Evolutionary conservation across 192 early-diverging fungal genomes (phyloP).

Genomic region (Oehlia diaphana): DNA sequence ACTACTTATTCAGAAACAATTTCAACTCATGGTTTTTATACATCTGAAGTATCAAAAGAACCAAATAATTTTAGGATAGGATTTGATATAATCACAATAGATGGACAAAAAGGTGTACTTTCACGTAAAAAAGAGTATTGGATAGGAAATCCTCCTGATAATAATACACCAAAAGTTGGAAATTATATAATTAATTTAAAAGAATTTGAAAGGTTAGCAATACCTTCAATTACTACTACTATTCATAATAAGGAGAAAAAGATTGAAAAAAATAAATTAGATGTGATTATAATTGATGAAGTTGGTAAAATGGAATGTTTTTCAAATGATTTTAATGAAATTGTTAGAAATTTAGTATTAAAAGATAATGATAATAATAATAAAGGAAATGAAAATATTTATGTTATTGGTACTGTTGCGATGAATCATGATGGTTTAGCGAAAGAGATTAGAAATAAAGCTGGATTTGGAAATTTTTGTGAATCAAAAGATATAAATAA

Average conservation of each 20-base stretch:
- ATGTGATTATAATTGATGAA: background rate
- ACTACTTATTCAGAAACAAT: background rate
- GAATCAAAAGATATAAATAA: background rate
- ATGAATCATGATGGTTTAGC: background rate
- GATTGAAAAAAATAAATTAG: background rate
- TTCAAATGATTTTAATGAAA: background rate
- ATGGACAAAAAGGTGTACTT: background rate
- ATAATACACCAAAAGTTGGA: background rate
- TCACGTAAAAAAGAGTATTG: background rate
- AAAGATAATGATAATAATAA: background rate
- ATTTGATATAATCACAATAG: background rate
- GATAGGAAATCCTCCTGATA: background rate
- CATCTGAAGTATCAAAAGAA: background rate
- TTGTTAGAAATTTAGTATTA: background rate
- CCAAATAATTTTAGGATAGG: background rate
- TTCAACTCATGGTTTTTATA: background rate
- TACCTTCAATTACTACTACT: background rate
- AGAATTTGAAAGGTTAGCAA: background rate
- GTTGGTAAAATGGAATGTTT: constrained; percentile 4
- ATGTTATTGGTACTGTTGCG: background rate
- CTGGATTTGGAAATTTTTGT: background rate
- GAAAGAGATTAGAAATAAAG: background rate
- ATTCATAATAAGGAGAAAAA: background rate
- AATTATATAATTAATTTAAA: background rate
- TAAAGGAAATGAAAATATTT: background rate